Evolutionary conservation across 768 basidiomycete genomes (phyloP), one percentile per base, ranked within the genome.

Genomic region (Lactarius trivialis): DNA sequence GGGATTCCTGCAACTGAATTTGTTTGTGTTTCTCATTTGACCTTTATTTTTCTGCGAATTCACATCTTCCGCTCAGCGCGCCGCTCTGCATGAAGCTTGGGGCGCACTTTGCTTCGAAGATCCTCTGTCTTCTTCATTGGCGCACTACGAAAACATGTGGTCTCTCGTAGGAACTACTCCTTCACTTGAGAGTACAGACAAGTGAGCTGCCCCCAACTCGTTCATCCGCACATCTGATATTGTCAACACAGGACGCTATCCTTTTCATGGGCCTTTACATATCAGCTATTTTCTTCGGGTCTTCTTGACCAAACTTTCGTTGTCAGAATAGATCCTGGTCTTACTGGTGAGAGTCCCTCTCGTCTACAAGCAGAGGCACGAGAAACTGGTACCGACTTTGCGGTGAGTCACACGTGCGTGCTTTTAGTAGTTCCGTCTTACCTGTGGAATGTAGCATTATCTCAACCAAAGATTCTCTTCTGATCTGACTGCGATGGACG

Each of bases 291-390:
- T 7, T 74, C 76, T 19, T 72, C 76, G 21, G 81, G 82, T 3
- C 76, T 91, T 30, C 69, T 91, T 36, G 82, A 88, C 43, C 74
- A 77, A 52, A 68, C 76, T 0, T 79, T 84, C 55, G 82, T 81
- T 7, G 56, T 76, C 24, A 79, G 80, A 49, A 68, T 84, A 26
- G 83, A 86, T 67, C 80, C 82, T 2, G 73, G 74, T 59, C 75
- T 83, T 17, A 72, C 77, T 0, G 80, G 78, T 60, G 82, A 85
- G 51, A 70, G 65, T 39, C 65, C 74, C 68, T 68, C 81, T 9
- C 80, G 81, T 51, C 73, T 88, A 62, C 76, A 78, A 49, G 67
- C 76, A 1, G 89, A 91, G 68, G 81, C 85, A 7, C 79, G 81
- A 53, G 88, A 89, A 63, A 74, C 75, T 60, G 80, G 82, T n/a